A percentile compares a stretch with the other conserved stretches of the same genome.
phyloP scores from a whole-genome alignment of 1,139 yeast genomes.

The Wickerhamomyces sp. region DNA sequence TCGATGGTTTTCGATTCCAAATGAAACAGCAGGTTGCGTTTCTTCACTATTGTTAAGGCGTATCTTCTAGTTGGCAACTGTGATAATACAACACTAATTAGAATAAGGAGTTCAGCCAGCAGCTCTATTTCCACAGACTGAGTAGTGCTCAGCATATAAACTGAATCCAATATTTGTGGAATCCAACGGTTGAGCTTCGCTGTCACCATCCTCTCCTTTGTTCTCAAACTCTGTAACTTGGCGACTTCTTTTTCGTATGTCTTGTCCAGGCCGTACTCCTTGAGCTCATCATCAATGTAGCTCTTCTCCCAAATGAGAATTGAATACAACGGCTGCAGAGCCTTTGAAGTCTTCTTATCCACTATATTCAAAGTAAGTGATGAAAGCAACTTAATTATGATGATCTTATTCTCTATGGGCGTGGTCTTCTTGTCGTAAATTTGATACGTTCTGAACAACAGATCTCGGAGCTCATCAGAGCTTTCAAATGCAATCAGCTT shows the following conservation, averaged over 20 bases:
- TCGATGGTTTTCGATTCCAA: slow-evolving; percentile 5
- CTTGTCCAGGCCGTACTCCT: slow-evolving; percentile 1
- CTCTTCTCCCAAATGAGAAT: slow-evolving; percentile 33
- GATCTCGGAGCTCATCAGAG: slow-evolving; percentile 2
- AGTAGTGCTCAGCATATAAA: background rate
- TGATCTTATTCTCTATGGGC: background rate
- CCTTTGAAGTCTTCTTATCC: slow-evolving; percentile 20
- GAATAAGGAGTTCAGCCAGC: slow-evolving; percentile 18
- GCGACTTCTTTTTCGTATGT: slow-evolving; percentile 9
- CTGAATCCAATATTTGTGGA: slow-evolving; percentile 9
- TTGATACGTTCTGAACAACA: slow-evolving; percentile 14
- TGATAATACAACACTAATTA: slow-evolving; percentile 31
- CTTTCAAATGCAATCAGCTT: background rate
- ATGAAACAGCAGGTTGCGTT: slow-evolving; percentile 20
- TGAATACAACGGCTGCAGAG: slow-evolving; percentile 33
- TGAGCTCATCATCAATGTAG: slow-evolving; percentile 19
- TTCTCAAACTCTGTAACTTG: slow-evolving; percentile 17
- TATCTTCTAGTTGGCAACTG: slow-evolving; percentile 39
- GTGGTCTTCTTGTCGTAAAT: slow-evolving; percentile 9
- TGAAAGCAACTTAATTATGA: slow-evolving; percentile 4
- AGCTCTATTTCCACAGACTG: background rate
- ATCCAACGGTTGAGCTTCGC: slow-evolving; percentile 23
- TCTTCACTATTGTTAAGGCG: slow-evolving; percentile 30
- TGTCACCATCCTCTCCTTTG: slow-evolving; percentile 16
- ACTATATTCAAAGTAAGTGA: slow-evolving; percentile 4